These are phyloP conservation scores for Dissophora ornata DNA, from an alignment of 192 early-diverging fungal genomes.

Conservation along the genomic window DNA sequence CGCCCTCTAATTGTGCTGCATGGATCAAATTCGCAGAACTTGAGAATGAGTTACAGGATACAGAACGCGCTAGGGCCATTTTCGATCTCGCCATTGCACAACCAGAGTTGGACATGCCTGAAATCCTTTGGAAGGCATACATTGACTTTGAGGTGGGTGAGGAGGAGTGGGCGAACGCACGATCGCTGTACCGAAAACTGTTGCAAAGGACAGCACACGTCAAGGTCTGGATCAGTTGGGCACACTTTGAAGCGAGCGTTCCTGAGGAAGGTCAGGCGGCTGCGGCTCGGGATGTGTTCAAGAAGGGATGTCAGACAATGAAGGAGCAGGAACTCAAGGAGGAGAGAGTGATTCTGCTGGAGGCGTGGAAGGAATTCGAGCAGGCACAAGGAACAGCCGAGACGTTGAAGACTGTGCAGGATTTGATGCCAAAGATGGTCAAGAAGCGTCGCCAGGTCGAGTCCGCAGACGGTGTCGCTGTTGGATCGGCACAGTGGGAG, in stretches of 20 bases:
- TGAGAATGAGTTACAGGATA: constrained; percentile 87
- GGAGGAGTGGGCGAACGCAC: constrained; percentile 81
- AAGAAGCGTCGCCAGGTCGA: constrained; percentile 84
- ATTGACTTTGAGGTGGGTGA: constrained; percentile 94
- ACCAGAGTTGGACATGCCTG: constrained; percentile 95
- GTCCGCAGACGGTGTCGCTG: constrained; percentile 53
- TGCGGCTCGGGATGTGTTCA: constrained; percentile 79
- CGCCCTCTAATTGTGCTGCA: constrained; percentile 86
- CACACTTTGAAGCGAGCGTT: constrained; percentile 87
- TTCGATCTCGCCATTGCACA: constrained; percentile 94
- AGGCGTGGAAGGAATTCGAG: constrained; percentile 93
- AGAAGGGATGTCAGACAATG: constrained; percentile 76
- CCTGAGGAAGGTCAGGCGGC: constrained; percentile 63
- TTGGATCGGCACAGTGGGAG: constrained; percentile 79
- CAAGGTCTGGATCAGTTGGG: constrained; percentile 96
- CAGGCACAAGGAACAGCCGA: constrained; percentile 66
- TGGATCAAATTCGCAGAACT: constrained; percentile 99
- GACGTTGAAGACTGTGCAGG: constrained; percentile 69
- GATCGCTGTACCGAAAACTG: constrained; percentile 86
- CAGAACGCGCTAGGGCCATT: constrained; percentile 85
- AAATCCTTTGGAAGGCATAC: constrained; percentile 98
- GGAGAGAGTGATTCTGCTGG: constrained; percentile 89
- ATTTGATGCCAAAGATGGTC: constrained; percentile 89
- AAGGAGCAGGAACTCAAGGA: constrained; percentile 81
- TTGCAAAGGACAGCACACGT: constrained; percentile 91